These are phyloP conservation scores for Aspergillus flavus DNA, from an alignment of 2,329 filamentous ascomycete species.

Conservation along the genomic window DNA sequence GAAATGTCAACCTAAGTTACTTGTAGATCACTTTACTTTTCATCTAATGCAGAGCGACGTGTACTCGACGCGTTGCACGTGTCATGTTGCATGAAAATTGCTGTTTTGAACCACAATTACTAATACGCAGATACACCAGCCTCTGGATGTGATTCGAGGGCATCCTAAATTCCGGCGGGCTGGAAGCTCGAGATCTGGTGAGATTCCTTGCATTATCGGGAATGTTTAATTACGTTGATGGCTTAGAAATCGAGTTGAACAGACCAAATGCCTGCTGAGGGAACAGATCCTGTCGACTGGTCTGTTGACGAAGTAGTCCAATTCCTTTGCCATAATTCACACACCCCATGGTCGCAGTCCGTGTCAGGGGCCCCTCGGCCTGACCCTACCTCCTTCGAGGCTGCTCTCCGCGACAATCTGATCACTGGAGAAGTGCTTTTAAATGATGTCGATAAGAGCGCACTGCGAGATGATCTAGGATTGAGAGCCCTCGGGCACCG, in stretches of 20 bases:
- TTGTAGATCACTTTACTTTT: neutral
- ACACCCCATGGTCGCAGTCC: constrained; percentile 45
- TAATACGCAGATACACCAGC: neutral
- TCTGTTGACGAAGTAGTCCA: constrained; percentile 66
- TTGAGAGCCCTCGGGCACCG: constrained; percentile 63
- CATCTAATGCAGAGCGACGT: neutral
- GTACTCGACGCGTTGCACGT: neutral
- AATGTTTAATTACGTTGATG: neutral
- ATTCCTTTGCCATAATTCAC: constrained; percentile 62
- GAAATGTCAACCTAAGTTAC: constrained; percentile 11
- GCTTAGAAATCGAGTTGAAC: neutral
- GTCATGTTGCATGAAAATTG: neutral
- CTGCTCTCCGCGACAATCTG: constrained; percentile 61
- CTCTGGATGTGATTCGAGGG: neutral
- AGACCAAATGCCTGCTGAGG: constrained; percentile 29
- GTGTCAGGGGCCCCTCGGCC: constrained; percentile 47
- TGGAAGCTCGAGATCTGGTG: neutral
- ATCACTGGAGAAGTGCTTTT: constrained; percentile 69
- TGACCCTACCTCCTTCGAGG: constrained; percentile 56
- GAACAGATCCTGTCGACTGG: constrained; percentile 74
- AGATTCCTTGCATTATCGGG: neutral
- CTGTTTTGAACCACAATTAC: neutral
- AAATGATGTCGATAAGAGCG: constrained; percentile 53
- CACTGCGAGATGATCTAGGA: constrained; percentile 58
- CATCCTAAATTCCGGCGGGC: neutral